A percentile compares a stretch with the other conserved stretches of the same genome.
Evolutionary conservation across 225 moss, liverwort and hornwort species (phyloP).

Genomic region (Climacium dendroides): DNA sequence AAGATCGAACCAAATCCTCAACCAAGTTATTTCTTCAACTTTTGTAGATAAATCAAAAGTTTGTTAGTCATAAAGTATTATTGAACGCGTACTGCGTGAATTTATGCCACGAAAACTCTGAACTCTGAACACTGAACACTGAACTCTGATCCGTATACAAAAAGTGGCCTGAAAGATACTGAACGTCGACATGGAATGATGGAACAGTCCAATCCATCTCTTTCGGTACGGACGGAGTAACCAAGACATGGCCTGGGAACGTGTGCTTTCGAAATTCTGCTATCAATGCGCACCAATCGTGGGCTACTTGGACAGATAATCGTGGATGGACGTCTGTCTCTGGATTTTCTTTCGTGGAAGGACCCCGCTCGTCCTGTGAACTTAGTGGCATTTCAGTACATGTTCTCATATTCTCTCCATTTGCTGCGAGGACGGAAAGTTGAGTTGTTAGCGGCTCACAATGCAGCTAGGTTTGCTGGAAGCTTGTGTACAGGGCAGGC

Average conservation of each 20-base stretch:
- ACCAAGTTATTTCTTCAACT: background rate
- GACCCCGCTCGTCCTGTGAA: background rate
- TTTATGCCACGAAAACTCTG: background rate
- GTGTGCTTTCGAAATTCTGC: background rate
- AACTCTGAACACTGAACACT: background rate
- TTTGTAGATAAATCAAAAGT: background rate
- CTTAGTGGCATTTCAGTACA: background rate
- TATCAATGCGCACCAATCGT: background rate
- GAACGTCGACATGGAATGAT: background rate
- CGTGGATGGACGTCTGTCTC: background rate
- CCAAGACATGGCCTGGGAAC: background rate
- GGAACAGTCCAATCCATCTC: background rate
- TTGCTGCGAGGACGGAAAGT: background rate
- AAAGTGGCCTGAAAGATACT: background rate
- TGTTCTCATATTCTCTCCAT: background rate
- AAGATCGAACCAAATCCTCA: background rate
- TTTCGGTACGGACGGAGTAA: background rate
- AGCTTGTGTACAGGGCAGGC: conserved; percentile 1
- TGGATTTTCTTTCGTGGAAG: background rate
- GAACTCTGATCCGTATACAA: background rate
- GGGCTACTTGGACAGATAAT: background rate
- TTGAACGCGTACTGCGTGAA: background rate
- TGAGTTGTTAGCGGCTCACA: background rate
- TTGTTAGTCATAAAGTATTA: background rate
- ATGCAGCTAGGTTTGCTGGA: conserved; percentile 36